These are phyloP conservation scores for Microascus cirrosus DNA, from an alignment of 2,329 filamentous ascomycete genomes.

Conservation along the genomic window DNA sequence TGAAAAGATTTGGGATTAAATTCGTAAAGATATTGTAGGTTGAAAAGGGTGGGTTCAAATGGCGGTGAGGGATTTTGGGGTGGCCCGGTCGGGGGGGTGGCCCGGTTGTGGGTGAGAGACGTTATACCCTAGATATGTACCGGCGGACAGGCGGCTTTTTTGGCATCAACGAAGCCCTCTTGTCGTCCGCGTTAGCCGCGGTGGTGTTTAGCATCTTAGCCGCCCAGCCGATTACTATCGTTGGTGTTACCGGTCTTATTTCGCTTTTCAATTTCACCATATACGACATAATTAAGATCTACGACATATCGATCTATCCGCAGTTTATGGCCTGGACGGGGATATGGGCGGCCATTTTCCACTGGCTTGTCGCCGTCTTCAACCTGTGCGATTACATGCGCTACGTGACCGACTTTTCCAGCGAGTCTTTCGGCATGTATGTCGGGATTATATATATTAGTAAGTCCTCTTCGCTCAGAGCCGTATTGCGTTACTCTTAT, in stretches of 20 bases:
- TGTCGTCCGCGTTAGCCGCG: slow-evolving; percentile 41
- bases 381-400: slow-evolving; percentile 47
- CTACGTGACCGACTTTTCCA: slow-evolving; percentile 45
- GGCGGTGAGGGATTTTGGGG: too few species aligned
- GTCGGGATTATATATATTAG: slow-evolving; percentile 44
- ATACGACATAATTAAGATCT: slow-evolving; percentile 39
- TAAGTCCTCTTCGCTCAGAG: slow-evolving; percentile 13
- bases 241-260: slow-evolving; percentile 44
- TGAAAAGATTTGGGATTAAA: too few species aligned
- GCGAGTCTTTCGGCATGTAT: slow-evolving; percentile 40
- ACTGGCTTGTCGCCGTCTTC: slow-evolving; percentile 40
- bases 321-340: slow-evolving; percentile 44
- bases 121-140: slow-evolving; percentile 46
- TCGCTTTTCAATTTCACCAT: slow-evolving; percentile 48
- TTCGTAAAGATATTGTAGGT: too few species aligned
- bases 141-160: slow-evolving; percentile 41
- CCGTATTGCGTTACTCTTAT: too few species aligned
- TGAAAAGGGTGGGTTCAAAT: too few species aligned
- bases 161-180: slow-evolving; percentile 44
- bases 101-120: too few species aligned
- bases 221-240: slow-evolving; percentile 43
- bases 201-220: slow-evolving; percentile 40
- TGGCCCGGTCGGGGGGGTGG: too few species aligned
- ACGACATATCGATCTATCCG: slow-evolving; percentile 37
- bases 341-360: slow-evolving; percentile 46